A percentile compares a stretch with the other conserved stretches of the same genome.
These are phyloP conservation scores for Botrytis cinerea DNA, from an alignment of 2,329 filamentous ascomycete genomes.

Conservation along the genomic window DNA sequence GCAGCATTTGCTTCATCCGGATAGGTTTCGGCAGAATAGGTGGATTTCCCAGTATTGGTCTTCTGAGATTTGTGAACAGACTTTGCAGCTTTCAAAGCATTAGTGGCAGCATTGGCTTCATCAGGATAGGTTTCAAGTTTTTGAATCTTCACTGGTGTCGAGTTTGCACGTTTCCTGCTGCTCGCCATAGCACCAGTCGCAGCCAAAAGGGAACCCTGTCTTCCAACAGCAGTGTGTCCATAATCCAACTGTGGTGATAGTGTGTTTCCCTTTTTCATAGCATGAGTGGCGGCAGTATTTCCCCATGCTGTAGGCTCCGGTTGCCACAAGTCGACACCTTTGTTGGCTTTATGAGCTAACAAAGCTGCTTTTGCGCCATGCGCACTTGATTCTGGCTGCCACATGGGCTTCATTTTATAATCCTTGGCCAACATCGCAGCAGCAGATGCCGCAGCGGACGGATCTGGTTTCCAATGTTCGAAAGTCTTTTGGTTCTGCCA, in stretches of 20 bases:
- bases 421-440: slow-evolving; percentile 61
- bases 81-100: slow-evolving; percentile 73
- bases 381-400: slow-evolving; percentile 63
- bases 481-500: slow-evolving; percentile 68
- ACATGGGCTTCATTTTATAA: slow-evolving; percentile 55
- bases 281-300: slow-evolving; percentile 68
- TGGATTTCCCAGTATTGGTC: slow-evolving; percentile 42
- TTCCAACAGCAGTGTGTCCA: slow-evolving; percentile 52
- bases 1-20: slow-evolving; percentile 61
- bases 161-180: slow-evolving; percentile 59
- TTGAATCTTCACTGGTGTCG: slow-evolving; percentile 50
- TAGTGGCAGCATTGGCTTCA: slow-evolving; percentile 60
- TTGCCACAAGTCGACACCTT: slow-evolving; percentile 53
- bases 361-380: slow-evolving; percentile 75
- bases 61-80: slow-evolving; percentile 48
- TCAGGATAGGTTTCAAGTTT: slow-evolving; percentile 54
- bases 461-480: slow-evolving; percentile 66
- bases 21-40: slow-evolving; percentile 58
- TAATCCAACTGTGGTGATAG: slow-evolving; percentile 49
- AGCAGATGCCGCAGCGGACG: slow-evolving; percentile 59
- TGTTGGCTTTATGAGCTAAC: slow-evolving; percentile 59
- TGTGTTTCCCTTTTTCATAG: slow-evolving; percentile 52
- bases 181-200: slow-evolving; percentile 74
- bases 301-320: slow-evolving; percentile 51
- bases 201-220: slow-evolving; percentile 68